phyloP scores from a whole-genome alignment of 2,329 filamentous ascomycete species.

The Lecanicillium sp. region DNA sequence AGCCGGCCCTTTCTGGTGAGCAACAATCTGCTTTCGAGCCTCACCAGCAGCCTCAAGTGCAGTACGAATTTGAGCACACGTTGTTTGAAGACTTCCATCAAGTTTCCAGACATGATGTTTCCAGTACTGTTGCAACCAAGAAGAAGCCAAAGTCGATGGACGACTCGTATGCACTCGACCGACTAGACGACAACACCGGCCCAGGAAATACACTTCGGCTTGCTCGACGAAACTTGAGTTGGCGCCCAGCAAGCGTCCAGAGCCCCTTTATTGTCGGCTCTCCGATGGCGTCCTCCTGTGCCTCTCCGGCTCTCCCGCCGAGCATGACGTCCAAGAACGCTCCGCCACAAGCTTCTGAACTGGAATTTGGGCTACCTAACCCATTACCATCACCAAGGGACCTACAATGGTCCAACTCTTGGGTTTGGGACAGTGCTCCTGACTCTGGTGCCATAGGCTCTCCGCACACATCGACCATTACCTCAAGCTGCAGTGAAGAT shows the following conservation, averaged over 20 bases:
- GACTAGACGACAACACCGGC: neutral
- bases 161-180: constrained; percentile 3
- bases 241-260: no score
- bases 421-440: neutral
- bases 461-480: constrained; percentile 2
- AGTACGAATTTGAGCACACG: constrained; percentile 8
- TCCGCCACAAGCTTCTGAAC: no score
- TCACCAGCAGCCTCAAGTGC: neutral
- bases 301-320: no score
- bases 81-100: constrained; percentile 7
- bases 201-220: no score
- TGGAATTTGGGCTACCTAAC: no score
- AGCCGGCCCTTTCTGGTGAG: no score
- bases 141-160: constrained; percentile 9
- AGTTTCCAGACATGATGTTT: neutral
- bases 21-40: no score
- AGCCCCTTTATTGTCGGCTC: no score
- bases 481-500: neutral
- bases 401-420: constrained; percentile 2
- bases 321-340: no score
- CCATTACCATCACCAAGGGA: constrained; percentile 1
- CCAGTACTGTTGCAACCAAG: neutral
- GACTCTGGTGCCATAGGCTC: constrained; percentile 1
- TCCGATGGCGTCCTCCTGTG: no score
- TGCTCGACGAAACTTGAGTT: no score